Conservation (phyloP, 2,329 filamentous ascomycete species). For the Zymoseptoria tritici region DNA sequence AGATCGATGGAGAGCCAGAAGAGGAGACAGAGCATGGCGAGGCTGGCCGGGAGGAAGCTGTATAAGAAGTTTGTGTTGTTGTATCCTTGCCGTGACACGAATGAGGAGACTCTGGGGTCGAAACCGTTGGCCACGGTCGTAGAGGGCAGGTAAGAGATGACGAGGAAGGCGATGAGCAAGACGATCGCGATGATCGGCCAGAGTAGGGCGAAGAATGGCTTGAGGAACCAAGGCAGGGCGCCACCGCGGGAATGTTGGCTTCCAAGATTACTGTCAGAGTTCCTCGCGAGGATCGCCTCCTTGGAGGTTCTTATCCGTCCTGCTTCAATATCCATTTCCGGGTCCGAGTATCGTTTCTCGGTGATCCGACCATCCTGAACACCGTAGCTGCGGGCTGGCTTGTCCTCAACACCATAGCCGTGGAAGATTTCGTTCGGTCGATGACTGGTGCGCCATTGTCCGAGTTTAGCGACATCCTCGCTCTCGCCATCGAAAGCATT, state of each 20-base stretch:
- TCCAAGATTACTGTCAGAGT: neutral
- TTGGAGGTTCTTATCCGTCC: constrained; percentile 38
- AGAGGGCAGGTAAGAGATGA: constrained; percentile 67
- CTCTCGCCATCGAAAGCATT: constrained; percentile 59
- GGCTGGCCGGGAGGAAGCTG: constrained; percentile 61
- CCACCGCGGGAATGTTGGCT: neutral
- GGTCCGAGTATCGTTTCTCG: constrained; percentile 34
- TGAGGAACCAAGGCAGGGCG: constrained; percentile 64
- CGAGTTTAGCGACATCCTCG: constrained; percentile 57
- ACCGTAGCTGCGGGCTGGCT: constrained; percentile 45
- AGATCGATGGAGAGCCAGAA: constrained; percentile 60
- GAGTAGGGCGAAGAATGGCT: constrained; percentile 55
- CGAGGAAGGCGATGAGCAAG: constrained; percentile 62
- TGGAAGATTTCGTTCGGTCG: constrained; percentile 65
- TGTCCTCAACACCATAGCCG: constrained; percentile 61
- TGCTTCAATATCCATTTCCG: constrained; percentile 28
- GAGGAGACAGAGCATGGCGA: constrained; percentile 62
- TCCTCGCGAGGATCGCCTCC: constrained; percentile 23
- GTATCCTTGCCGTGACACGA: constrained; percentile 50
- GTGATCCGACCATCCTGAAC: constrained; percentile 41
- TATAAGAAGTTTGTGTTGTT: constrained; percentile 85
- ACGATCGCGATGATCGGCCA: constrained; percentile 55
- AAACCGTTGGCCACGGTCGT: constrained; percentile 63
- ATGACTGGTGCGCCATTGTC: constrained; percentile 72
- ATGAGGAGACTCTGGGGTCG: constrained; percentile 54